A percentile compares a stretch with the other conserved stretches of the same genome.
Evolutionary conservation across 2,329 filamentous ascomycete species (phyloP).

Genomic region (Cordyceps tenuipes): DNA sequence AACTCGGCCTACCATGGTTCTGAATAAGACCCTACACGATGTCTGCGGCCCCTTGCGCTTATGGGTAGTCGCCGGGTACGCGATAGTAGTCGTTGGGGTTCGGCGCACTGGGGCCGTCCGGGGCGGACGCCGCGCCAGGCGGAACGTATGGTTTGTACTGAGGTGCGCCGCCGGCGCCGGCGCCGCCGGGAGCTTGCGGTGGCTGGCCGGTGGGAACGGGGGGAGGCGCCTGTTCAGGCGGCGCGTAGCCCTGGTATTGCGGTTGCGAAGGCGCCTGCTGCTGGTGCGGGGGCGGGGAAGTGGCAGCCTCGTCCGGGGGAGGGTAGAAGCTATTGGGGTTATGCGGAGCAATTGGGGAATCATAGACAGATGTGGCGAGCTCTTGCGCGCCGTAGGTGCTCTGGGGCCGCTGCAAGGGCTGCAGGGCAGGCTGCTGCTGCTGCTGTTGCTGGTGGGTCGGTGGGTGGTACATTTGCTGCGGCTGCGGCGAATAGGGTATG

Average conservation of each 20-base stretch:
- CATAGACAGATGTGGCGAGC: constrained; percentile 68
- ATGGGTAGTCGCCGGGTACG: constrained; percentile 30
- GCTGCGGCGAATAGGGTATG: constrained; percentile 35
- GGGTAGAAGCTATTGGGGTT: constrained; percentile 33
- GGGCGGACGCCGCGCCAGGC: constrained; percentile 22
- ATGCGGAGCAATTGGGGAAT: constrained; percentile 57
- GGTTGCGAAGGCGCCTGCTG: constrained; percentile 22
- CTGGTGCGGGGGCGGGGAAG: constrained; percentile 22
- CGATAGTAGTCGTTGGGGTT: constrained; percentile 50
- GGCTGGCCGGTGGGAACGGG: constrained; percentile 31
- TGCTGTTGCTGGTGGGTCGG: constrained; percentile 37
- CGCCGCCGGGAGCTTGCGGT: constrained; percentile 22
- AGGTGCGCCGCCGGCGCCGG: constrained; percentile 20
- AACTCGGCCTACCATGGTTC: not conserved
- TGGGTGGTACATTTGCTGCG: constrained; percentile 22
- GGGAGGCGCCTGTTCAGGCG: constrained; percentile 30
- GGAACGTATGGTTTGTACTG: constrained; percentile 57
- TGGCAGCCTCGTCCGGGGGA: constrained; percentile 35
- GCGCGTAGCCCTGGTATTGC: constrained; percentile 36
- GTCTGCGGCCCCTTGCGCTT: not conserved
- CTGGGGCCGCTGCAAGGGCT: constrained; percentile 46
- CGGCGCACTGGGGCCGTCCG: constrained; percentile 39
- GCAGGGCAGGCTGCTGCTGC: constrained; percentile 35
- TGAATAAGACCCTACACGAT: not conserved
- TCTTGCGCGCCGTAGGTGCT: constrained; percentile 69